phyloP scores from a whole-genome alignment of 139 green algal species.

The Micromonas pusilla region DNA sequence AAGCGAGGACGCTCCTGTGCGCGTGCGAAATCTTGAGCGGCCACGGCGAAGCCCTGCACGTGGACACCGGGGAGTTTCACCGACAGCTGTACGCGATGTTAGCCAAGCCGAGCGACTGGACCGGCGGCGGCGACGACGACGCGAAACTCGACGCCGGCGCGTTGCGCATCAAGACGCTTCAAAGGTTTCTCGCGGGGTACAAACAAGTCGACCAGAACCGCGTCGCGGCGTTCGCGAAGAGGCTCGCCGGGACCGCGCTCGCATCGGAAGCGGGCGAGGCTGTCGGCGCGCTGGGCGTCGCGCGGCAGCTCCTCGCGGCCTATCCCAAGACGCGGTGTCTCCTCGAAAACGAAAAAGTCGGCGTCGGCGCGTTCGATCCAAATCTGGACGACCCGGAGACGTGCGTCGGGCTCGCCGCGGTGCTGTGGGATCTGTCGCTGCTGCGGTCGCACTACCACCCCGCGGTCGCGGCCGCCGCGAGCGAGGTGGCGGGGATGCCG shows the following conservation, averaged over 20 bases:
- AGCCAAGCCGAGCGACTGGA: not conserved
- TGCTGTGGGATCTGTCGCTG: constrained; percentile 40
- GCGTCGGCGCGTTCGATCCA: constrained; percentile 21
- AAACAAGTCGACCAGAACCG: constrained; percentile 29
- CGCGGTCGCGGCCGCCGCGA: constrained; percentile 8
- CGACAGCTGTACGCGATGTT: constrained; percentile 38
- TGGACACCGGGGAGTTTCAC: constrained; percentile 39
- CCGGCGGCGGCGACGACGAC: not conserved
- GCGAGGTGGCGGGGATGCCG: constrained; percentile 1
- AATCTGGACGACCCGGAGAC: constrained; percentile 30
- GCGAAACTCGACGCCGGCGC: not conserved
- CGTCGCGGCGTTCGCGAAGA: constrained; percentile 36
- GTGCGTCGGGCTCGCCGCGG: constrained; percentile 25
- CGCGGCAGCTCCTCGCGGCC: constrained; percentile 32
- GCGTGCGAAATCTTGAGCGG: constrained; percentile 39
- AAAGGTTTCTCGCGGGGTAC: constrained; percentile 5
- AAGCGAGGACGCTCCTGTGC: constrained; percentile 31
- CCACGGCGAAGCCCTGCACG: constrained; percentile 43
- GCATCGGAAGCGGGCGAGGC: constrained; percentile 13
- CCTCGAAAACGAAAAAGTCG: constrained; percentile 28
- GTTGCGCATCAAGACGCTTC: not conserved
- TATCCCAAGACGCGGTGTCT: constrained; percentile 11
- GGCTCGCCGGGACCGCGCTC: constrained; percentile 28
- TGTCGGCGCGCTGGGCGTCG: constrained; percentile 30
- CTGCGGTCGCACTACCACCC: constrained; percentile 37